Conservation (phyloP, 2,329 filamentous ascomycete species). For the Aspergillus pseudoterreus region DNA sequence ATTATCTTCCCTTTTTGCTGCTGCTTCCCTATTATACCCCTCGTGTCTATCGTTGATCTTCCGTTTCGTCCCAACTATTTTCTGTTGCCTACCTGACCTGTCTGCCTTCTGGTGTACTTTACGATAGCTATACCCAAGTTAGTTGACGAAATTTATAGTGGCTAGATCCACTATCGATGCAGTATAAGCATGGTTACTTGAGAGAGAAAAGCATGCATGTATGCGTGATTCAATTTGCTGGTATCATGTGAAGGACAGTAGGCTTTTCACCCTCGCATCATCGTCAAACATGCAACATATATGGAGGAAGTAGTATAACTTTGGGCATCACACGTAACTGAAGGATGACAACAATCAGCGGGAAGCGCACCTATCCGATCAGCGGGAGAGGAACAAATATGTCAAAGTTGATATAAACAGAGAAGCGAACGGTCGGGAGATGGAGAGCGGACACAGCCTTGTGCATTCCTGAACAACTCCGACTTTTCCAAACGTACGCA, state of each 20-base stretch:
- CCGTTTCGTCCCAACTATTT: not conserved
- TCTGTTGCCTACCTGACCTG: not conserved
- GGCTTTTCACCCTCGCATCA: not conserved
- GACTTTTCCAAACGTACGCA: too few species aligned
- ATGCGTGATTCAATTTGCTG: too few species aligned
- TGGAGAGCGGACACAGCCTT: not conserved
- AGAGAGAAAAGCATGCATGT: too few species aligned
- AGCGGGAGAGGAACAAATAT: not conserved
- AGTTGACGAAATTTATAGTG: not conserved
- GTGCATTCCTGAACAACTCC: too few species aligned
- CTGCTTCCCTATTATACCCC: not conserved
- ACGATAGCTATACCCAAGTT: not conserved
- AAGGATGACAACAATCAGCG: not conserved
- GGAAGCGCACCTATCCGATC: not conserved
- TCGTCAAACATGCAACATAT: not conserved
- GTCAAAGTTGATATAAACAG: slow-evolving; percentile 14
- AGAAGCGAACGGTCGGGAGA: slow-evolving; percentile 2
- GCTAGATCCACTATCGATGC: not conserved
- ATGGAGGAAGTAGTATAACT: not conserved
- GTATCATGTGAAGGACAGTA: too few species aligned
- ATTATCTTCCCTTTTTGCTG: not conserved
- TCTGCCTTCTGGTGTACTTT: not conserved
- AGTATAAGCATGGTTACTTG: too few species aligned
- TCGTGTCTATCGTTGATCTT: not conserved
- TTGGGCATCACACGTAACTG: not conserved